These are phyloP conservation scores for Alternaria sp. DNA, from an alignment of 2,329 filamentous ascomycete genomes.

Conservation along the genomic window DNA sequence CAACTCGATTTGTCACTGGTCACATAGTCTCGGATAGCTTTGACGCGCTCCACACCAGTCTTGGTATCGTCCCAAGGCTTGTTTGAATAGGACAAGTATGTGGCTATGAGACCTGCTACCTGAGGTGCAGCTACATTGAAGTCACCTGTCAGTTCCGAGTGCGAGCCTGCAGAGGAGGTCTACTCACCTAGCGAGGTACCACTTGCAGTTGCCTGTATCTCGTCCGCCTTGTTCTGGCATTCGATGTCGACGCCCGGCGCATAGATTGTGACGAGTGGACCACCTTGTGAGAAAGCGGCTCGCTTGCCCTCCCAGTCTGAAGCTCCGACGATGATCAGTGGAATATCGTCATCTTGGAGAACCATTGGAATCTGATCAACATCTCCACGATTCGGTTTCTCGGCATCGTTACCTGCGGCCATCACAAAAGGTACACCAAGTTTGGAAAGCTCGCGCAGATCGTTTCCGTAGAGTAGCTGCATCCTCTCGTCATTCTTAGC, in stretches of 20 bases:
- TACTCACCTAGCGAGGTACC: no score
- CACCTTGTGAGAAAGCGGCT: not conserved
- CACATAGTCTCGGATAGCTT: not conserved
- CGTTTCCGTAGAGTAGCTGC: not conserved
- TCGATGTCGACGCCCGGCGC: no score
- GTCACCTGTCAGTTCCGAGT: no score
- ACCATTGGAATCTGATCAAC: not conserved
- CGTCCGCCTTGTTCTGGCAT: no score
- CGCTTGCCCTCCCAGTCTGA: rapidly evolving
- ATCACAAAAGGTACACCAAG: not conserved
- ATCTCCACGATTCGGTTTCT: rapidly evolving
- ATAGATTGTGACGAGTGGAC: not conserved
- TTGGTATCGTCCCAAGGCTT: not conserved
- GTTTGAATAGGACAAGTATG: not conserved
- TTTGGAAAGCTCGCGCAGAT: rapidly evolving
- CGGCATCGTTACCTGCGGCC: not conserved
- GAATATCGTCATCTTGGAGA: not conserved
- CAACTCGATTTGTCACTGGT: not conserved
- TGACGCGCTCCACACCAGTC: not conserved
- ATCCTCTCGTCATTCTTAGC: not conserved
- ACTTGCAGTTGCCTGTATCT: no score
- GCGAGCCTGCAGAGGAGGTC: no score
- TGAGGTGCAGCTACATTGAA: not conserved
- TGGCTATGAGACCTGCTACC: not conserved
- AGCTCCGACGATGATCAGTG: not conserved